Evolutionary conservation across 306 rosid genomes (phyloP).

Genomic region (Trichosanthes cucumerina): DNA sequence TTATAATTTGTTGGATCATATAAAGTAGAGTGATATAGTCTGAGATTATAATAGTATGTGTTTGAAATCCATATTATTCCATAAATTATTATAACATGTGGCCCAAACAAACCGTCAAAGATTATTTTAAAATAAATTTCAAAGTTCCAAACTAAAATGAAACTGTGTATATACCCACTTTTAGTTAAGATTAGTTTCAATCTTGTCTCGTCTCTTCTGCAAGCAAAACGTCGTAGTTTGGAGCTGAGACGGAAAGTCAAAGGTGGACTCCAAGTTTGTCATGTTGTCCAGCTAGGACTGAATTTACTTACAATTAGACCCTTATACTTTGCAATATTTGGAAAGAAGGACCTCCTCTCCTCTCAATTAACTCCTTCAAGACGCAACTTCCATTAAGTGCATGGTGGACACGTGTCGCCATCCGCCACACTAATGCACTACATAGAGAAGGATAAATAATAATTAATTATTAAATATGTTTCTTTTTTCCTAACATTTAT

Average conservation of each 20-base stretch:
- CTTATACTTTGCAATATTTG: background rate
- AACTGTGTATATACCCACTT: too few species aligned
- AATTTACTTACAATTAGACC: background rate
- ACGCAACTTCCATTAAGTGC: background rate
- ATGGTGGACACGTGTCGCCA: background rate
- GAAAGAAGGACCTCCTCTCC: background rate
- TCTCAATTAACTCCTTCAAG: background rate
- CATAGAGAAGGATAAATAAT: background rate
- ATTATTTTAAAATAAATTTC: too few species aligned
- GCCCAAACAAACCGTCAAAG: too few species aligned
- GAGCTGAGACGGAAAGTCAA: background rate
- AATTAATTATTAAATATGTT: background rate
- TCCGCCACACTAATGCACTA: background rate
- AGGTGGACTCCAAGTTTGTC: background rate
- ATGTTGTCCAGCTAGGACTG: background rate
- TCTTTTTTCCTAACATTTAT: background rate
- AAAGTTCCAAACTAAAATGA: too few species aligned
- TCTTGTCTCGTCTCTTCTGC: background rate
- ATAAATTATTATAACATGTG: too few species aligned
- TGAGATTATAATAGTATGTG: too few species aligned
- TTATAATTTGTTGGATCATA: too few species aligned
- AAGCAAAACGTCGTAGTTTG: background rate
- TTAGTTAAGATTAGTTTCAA: too few species aligned
- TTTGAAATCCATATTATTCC: too few species aligned
- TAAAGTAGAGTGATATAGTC: too few species aligned